phyloP scores from a whole-genome alignment of 2,329 filamentous ascomycete genomes.

The Lasiodiplodia sp. region DNA sequence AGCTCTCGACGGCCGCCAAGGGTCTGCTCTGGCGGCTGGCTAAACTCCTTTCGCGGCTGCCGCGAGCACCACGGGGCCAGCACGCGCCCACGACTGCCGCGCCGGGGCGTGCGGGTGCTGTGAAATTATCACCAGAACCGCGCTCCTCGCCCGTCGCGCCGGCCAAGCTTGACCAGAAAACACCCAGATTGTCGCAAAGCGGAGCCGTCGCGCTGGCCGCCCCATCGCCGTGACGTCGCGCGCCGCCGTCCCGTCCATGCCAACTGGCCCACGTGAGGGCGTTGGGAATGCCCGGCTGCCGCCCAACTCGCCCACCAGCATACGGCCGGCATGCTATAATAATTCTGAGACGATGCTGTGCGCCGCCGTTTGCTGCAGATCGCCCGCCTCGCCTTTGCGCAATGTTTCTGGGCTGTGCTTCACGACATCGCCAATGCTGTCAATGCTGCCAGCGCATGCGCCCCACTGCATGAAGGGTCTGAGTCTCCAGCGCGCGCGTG shows the following conservation, averaged over 20 bases:
- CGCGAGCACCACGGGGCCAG: conserved; percentile 8
- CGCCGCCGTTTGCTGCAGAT: conserved; percentile 23
- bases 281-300: conserved; percentile 12
- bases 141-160: conserved; percentile 4
- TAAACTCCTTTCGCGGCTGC: conserved; percentile 24
- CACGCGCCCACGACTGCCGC: conserved; percentile 10
- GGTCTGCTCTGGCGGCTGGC: conserved; percentile 12
- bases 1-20: conserved; percentile 20
- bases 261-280: conserved; percentile 15
- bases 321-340: conserved; percentile 18
- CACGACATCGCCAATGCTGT: not conserved
- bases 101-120: conserved; percentile 12
- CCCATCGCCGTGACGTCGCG: conserved; percentile 27
- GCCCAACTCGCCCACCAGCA: conserved; percentile 13
- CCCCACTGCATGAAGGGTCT: conserved; percentile 26
- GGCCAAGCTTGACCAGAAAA: conserved; percentile 13
- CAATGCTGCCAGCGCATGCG: conserved; percentile 24
- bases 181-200: conserved; percentile 19
- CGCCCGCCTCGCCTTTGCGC: conserved; percentile 25
- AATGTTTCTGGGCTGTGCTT: conserved; percentile 24
- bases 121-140: conserved; percentile 24
- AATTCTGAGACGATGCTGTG: conserved; percentile 27
- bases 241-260: conserved; percentile 1
- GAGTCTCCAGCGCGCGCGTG: conserved; percentile 6
- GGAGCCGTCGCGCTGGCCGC: conserved; percentile 13